Evolutionary conservation across 176 grass and related monocot genomes (phyloP), one percentile per base, ranked within the genome.

Genomic region (Phoenix roebelenii): DNA sequence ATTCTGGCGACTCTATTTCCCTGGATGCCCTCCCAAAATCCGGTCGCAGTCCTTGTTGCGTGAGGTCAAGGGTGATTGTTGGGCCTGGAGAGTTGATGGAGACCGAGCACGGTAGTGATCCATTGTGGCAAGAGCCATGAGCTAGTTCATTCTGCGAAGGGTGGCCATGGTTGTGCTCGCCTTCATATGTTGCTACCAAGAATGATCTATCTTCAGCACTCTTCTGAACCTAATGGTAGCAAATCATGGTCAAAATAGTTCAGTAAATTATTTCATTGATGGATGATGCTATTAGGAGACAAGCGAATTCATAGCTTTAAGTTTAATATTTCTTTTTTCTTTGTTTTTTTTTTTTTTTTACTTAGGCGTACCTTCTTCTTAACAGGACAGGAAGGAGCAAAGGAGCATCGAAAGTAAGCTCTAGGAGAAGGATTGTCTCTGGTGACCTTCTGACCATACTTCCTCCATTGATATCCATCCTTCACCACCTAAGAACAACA

Each of bases 381-480:
- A 49, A 85, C 87, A 18, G 81, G 78, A 70, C 92, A 97, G 49
- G 92, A 91, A 4, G 92, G 84, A 0, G 81, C 81, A 78, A 71
- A 88, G 3, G 92, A 83, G 81, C 92, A 97, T 51, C 81, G 80
- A 57, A 80, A 97, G 75, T 97, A 97, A 52, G 92, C 86, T 61
- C 87, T 51, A 0, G 92, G 92, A 52, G 87, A 97, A 15, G 92
- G 92, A 63, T 97, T 97, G 65, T 97, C 87, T 26, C 84, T 83
- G 0, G 87, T 97, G 18, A 97, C 81, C 76, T 97, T 97, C 58
- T 97, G 92, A 7, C 92, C 92, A 75, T 97, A 97, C 61, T 97
- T 97, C 15, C 87, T 85, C 92, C 92, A 97, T 1, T 97, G 87
- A 50, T 91, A 91, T 3, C 84, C 87, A 65, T 97, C 92, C 24